Percentiles rank a stretch among this genome's conserved stretches.
phyloP scores from a whole-genome alignment of 805 yeast genomes.

The Wickerhamiella vanderwaltii region DNA sequence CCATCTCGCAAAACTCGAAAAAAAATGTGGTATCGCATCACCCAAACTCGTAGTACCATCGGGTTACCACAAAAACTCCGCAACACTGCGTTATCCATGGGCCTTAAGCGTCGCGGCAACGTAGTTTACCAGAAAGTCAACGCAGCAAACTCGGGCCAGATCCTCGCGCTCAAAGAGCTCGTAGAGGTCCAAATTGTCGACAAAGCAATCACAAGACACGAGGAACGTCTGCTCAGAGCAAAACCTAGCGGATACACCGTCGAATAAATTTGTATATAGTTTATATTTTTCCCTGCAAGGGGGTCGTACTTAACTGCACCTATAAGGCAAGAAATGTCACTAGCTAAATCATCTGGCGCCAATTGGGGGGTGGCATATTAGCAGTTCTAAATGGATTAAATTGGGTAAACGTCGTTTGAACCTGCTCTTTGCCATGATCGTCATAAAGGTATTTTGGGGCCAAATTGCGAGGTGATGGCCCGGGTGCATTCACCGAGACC shows the following conservation, averaged over 20 bases:
- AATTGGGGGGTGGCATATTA: slow-evolving; percentile 11
- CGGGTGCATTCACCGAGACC: slow-evolving; percentile 20
- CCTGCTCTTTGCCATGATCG: slow-evolving; percentile 8
- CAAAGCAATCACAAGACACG: slow-evolving; percentile 36
- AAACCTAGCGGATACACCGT: slow-evolving; percentile 26
- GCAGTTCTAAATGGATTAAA: slow-evolving; percentile 6
- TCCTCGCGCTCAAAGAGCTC: slow-evolving; percentile 72
- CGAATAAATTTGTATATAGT: slow-evolving; percentile 8
- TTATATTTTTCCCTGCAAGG: not conserved
- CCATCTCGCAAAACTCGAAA: too few species aligned
- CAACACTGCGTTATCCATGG: slow-evolving; percentile 56
- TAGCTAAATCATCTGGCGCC: slow-evolving; percentile 5
- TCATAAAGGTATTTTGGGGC: slow-evolving; percentile 20
- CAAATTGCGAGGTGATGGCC: slow-evolving; percentile 21
- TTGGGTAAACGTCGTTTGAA: not conserved
- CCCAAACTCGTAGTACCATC: slow-evolving; percentile 70
- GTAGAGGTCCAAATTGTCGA: slow-evolving; percentile 69
- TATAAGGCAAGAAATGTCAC: not conserved
- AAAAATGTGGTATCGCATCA: slow-evolving; percentile 35
- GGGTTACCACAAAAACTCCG: slow-evolving; percentile 65
- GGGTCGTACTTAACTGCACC: not conserved
- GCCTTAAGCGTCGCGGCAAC: slow-evolving; percentile 62
- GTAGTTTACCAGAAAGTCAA: slow-evolving; percentile 60
- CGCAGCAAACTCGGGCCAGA: slow-evolving; percentile 75
- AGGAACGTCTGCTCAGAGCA: slow-evolving; percentile 29